Evolutionary conservation across 768 basidiomycete genomes (phyloP).

Genomic region (Lyophyllum decastes): DNA sequence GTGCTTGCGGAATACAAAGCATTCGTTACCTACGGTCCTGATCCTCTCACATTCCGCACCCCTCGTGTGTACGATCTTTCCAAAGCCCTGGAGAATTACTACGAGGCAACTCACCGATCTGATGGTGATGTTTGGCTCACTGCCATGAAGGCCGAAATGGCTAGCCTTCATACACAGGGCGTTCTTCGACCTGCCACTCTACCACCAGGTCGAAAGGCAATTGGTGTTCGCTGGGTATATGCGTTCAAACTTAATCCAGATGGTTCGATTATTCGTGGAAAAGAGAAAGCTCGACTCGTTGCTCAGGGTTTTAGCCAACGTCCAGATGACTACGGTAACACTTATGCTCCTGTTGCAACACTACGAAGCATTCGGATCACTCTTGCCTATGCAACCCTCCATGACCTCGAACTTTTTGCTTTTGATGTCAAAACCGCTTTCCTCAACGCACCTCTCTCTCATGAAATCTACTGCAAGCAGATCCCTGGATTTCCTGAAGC

Average conservation of each 20-base stretch:
- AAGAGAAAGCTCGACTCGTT: slow-evolving; percentile 29
- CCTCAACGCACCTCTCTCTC: slow-evolving; percentile 21
- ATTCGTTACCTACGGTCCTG: neutral
- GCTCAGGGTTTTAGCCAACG: slow-evolving; percentile 26
- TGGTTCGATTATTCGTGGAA: slow-evolving; percentile 26
- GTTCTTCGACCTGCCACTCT: slow-evolving; percentile 26
- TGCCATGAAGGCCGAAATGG: slow-evolving; percentile 24
- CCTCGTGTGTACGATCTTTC: neutral
- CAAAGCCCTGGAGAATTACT: slow-evolving; percentile 18
- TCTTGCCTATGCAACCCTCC: slow-evolving; percentile 24
- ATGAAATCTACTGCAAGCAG: no score
- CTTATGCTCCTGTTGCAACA: slow-evolving; percentile 31
- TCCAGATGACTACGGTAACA: slow-evolving; percentile 35
- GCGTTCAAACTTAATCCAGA: no score
- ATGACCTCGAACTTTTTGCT: slow-evolving; percentile 21
- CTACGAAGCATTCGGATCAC: slow-evolving; percentile 20
- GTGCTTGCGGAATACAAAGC: neutral
- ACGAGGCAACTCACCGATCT: slow-evolving; percentile 16
- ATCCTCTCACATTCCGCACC: neutral
- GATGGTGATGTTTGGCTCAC: slow-evolving; percentile 31
- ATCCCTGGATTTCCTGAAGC: slow-evolving; percentile 20
- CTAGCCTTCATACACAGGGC: slow-evolving; percentile 16
- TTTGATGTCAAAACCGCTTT: slow-evolving; percentile 32
- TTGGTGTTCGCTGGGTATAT: slow-evolving; percentile 34
- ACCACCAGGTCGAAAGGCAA: slow-evolving; percentile 26